phyloP scores from a whole-genome alignment of 805 yeast genomes.

The Wickerhamomyces subpelliculosus region DNA sequence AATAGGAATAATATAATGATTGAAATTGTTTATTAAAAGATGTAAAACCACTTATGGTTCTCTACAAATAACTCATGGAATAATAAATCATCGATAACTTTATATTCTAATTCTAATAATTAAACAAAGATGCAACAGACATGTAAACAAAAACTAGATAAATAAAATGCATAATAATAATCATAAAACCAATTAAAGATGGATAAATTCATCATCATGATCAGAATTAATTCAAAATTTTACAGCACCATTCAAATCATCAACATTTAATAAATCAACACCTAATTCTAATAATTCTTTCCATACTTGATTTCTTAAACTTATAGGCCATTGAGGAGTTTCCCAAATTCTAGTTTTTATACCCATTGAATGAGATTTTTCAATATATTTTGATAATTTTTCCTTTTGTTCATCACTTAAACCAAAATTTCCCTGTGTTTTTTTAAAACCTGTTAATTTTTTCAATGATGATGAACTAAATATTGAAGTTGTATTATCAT shows the following conservation, averaged over 20 bases:
- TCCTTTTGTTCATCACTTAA: slow-evolving; percentile 28
- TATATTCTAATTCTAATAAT: no score
- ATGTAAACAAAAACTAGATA: no score
- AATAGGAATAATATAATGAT: no score
- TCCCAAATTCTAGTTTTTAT: slow-evolving; percentile 66
- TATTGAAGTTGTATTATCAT: slow-evolving; percentile 18
- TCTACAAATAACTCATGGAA: no score
- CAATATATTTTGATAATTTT: slow-evolving; percentile 20
- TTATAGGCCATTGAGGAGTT: slow-evolving; percentile 58
- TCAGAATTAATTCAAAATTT: background rate
- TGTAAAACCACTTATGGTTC: no score
- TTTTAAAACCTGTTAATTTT: slow-evolving; percentile 10
- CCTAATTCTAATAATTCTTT: slow-evolving; percentile 38
- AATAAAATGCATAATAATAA: no score
- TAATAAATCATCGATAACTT: no score
- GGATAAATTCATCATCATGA: no score
- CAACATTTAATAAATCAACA: slow-evolving; percentile 56
- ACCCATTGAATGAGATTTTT: slow-evolving; percentile 41
- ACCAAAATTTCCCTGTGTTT: slow-evolving; percentile 11
- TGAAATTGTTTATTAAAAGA: no score
- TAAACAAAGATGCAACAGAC: no score
- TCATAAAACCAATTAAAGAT: no score
- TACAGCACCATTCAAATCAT: slow-evolving; percentile 42
- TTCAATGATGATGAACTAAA: slow-evolving; percentile 39
- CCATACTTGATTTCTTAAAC: slow-evolving; percentile 40